These are phyloP conservation scores for Porcisia deanei DNA, from an alignment of 208 protist species.

Conservation along the genomic window DNA sequence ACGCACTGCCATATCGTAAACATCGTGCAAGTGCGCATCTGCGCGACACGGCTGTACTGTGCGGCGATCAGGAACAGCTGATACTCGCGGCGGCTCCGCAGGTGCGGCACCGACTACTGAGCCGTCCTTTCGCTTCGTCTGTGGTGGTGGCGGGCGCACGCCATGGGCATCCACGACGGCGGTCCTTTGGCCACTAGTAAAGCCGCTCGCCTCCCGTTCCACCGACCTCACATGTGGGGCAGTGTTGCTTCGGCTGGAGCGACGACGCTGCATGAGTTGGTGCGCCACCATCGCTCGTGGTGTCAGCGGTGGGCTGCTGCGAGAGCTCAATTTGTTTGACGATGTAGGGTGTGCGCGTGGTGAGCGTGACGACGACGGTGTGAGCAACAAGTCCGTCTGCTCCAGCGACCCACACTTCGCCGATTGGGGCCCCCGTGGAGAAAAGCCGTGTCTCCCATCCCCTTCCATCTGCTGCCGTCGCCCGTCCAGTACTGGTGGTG, in stretches of 20 bases:
- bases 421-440: not conserved
- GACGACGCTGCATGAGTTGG: conserved; percentile 33
- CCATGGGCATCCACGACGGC: not conserved
- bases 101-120: not conserved
- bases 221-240: conserved; percentile 28
- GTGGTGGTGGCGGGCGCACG: not conserved
- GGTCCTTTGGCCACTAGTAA: not conserved
- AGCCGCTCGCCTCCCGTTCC: not conserved
- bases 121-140: not conserved
- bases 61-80: not conserved
- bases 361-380: conserved; percentile 9
- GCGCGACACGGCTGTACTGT: not conserved
- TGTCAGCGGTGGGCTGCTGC: conserved; percentile 26
- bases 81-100: not conserved
- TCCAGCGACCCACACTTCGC: not conserved
- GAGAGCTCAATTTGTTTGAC: conserved; percentile 20
- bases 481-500: not conserved
- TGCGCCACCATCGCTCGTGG: conserved; percentile 33
- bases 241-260: conserved; percentile 30
- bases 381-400: not conserved
- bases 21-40: conserved; percentile 15
- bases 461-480: not conserved
- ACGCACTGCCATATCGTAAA: conserved; percentile 31
- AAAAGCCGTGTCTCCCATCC: too few relatives aligned
- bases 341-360: not conserved